Base-by-base conservation (phyloP, 495 filamentous ascomycete species). In the Pyronema omphalodes region DNA sequence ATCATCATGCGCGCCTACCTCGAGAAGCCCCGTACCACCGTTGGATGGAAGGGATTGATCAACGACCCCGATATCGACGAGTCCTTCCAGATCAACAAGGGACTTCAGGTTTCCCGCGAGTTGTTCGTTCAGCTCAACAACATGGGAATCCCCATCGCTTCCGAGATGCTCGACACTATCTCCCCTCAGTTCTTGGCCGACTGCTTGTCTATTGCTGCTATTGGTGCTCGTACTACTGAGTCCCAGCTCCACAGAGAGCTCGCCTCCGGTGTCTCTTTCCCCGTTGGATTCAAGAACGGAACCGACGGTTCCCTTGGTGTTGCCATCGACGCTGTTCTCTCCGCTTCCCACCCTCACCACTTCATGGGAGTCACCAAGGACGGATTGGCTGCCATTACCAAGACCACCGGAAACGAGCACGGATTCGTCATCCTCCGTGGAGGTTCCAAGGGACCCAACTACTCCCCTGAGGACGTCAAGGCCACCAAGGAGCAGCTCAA, bases 291-390 rank as follows among this genome's bases (percentile, higher is more conserved):
- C 82, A 98, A 96, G 79, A 98, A 98, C 66, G 93, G 91, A 45
- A 98, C 91, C 34, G 91, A 98, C 64, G 91, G 91, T n/a, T 84
- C 82, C 62, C 70, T 98, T 49, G 78, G 76, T 18, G 89, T 98
- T n/a, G 88, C 89, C 40, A 89, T 98, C 58, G 91, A 98, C 64
- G 91, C 91, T 44, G 93, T 95, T 57, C 88, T 93, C 53, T 81
- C 87, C 7, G 91, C 91, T 2, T 82, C 85, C 34, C 79, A 88
- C 56, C 84, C 83, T 60, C 91, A 98, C 70, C 87, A 93, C 69
- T 98, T 98, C 75, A 86, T 98, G 75, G 89, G 89, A 68, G 93
- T 98, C 41, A 98, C 93, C n/a, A 98, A 96, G 74, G 87, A 94
- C 68, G 91, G 91, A 35, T 74, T 96, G 54, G 91, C 91, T 9